Percentiles rank a stretch among this genome's conserved stretches.
Conservation (phyloP, 768 basidiomycete species). For the Kwoniella sp. region DNA sequence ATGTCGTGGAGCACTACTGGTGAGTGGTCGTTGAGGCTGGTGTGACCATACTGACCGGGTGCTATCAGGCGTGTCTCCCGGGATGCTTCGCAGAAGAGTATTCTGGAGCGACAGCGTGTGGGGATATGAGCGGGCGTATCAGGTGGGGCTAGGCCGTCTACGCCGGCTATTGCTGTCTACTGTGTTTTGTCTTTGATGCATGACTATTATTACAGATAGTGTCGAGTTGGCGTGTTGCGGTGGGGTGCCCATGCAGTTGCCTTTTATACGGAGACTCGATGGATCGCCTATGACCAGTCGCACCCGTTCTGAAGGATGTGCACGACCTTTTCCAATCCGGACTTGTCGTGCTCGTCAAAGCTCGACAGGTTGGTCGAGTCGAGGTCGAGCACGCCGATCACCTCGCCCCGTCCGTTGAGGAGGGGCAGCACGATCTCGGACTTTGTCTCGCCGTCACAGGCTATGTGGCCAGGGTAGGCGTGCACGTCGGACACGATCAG, state of each 20-base stretch:
- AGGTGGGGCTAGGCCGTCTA: no score
- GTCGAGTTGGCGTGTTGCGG: no score
- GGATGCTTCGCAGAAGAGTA: slow-evolving; percentile 67
- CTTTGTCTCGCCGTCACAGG: slow-evolving; percentile 84
- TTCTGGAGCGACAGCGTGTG: slow-evolving; percentile 49
- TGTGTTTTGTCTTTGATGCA: no score
- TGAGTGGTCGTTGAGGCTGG: slow-evolving; percentile 48
- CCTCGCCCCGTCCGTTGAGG: not conserved
- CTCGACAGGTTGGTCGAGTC: slow-evolving; percentile 70
- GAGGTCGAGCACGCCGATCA: slow-evolving; percentile 65
- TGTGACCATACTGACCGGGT: not conserved
- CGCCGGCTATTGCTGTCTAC: no score
- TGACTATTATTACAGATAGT: no score
- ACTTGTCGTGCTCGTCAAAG: slow-evolving; percentile 71
- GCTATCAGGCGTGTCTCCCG: slow-evolving; percentile 70
- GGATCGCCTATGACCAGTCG: slow-evolving; percentile 22
- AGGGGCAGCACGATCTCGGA: slow-evolving; percentile 88
- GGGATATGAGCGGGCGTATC: no score
- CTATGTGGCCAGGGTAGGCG: slow-evolving; percentile 80
- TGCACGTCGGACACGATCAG: slow-evolving; percentile 74
- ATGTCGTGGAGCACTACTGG: slow-evolving; percentile 96
- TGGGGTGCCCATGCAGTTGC: no score
- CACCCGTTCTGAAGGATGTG: slow-evolving; percentile 56
- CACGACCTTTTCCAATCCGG: slow-evolving; percentile 71
- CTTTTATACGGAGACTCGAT: no score